phyloP scores from a whole-genome alignment of 352 stramenopile species.

The Phytopythium boreale region DNA sequence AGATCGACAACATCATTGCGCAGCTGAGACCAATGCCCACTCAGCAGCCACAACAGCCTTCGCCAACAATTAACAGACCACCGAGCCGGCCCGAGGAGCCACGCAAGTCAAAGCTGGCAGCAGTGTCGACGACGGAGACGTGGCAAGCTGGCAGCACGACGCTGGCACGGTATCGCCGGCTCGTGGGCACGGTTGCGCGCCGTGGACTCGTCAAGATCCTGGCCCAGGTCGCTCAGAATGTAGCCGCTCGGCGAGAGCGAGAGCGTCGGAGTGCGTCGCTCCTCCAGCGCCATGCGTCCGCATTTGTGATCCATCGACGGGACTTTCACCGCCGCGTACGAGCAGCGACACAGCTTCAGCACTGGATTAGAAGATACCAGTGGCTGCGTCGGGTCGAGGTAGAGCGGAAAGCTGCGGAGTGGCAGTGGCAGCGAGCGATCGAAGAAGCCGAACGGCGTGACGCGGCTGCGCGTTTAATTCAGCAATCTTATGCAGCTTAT shows the following conservation, averaged over 20 bases:
- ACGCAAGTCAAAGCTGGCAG: neutral
- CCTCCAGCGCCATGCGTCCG: neutral
- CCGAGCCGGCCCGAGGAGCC: neutral
- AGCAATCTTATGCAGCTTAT: neutral
- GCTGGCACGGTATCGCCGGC: neutral
- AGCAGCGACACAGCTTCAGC: neutral
- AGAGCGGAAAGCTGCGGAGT: neutral
- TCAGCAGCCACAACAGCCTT: neutral
- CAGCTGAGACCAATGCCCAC: neutral
- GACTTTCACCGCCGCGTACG: neutral
- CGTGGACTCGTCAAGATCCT: neutral
- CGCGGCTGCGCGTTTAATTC: neutral
- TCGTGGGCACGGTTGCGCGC: neutral
- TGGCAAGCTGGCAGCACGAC: slow-evolving; percentile 3
- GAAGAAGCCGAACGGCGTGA: neutral
- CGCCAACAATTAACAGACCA: no score
- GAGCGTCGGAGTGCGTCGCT: neutral
- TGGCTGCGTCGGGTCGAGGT: neutral
- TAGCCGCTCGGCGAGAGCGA: neutral
- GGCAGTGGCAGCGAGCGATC: neutral
- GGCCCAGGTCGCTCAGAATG: neutral
- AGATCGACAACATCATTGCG: neutral
- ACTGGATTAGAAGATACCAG: neutral
- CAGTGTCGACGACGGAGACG: neutral
- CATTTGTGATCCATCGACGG: neutral